Evolutionary conservation across 805 yeast species (phyloP).

Genomic region (Torulaspora delbrueckii): DNA sequence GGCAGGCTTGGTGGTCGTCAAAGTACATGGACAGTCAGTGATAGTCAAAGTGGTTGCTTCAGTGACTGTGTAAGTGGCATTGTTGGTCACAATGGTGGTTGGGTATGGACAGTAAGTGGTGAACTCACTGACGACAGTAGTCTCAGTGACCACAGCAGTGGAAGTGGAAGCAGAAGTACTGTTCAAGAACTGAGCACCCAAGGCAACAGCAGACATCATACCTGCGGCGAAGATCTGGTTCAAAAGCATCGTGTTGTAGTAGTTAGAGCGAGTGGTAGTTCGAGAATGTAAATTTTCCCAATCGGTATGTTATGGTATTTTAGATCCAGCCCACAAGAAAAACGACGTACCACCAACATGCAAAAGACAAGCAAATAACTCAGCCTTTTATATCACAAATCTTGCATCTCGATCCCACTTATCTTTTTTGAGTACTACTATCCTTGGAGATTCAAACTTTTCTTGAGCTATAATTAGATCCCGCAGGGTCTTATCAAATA

Average conservation of each 20-base stretch:
- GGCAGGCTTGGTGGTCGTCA: constrained; percentile 38
- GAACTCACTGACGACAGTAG: constrained; percentile 56
- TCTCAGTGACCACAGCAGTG: constrained; percentile 28
- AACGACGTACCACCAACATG: not conserved
- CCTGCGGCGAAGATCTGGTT: constrained; percentile 6
- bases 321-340: no score
- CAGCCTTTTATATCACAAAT: not conserved
- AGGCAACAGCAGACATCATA: constrained; percentile 10
- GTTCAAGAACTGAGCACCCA: constrained; percentile 3
- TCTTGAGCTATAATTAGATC: not conserved
- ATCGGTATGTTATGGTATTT: not conserved
- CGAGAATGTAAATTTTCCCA: not conserved
- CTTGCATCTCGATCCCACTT: not conserved
- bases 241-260: constrained; percentile 10
- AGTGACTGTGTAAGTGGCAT: constrained; percentile 68
- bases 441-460: not conserved
- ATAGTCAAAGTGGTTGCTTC: constrained; percentile 76
- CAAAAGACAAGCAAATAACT: not conserved
- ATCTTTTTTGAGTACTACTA: not conserved
- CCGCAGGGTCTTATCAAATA: not conserved
- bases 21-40: constrained; percentile 83
- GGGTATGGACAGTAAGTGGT: constrained; percentile 82
- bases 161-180: not conserved
- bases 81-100: constrained; percentile 61
- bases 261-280: constrained; percentile 6